These are phyloP conservation scores for Berkeleyomyces basicola DNA, from an alignment of 2,329 filamentous ascomycete species.

Conservation along the genomic window DNA sequence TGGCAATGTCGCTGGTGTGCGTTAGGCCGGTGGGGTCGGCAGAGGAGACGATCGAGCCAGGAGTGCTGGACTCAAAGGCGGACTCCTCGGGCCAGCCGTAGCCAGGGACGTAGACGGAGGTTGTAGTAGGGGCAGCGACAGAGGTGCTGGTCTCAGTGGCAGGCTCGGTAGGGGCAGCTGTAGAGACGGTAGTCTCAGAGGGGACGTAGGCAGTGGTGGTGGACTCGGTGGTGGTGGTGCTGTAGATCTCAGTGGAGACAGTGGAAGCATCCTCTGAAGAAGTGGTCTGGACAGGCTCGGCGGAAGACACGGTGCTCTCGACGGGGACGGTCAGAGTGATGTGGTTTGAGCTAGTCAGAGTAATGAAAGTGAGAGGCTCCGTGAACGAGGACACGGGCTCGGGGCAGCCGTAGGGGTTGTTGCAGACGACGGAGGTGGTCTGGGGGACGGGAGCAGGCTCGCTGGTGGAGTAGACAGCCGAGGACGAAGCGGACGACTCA, in stretches of 20 bases:
- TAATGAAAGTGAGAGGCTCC: constrained; percentile 9
- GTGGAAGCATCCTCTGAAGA: background rate
- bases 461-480: background rate
- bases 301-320: background rate
- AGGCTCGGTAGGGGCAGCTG: background rate
- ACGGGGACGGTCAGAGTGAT: constrained; percentile 8
- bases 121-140: background rate
- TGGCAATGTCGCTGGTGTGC: background rate
- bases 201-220: background rate
- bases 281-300: background rate
- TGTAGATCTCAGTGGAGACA: background rate
- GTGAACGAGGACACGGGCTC: constrained; percentile 2
- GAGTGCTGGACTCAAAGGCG: background rate
- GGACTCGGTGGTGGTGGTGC: background rate
- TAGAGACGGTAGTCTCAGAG: background rate
- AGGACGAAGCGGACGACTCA: background rate
- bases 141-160: background rate
- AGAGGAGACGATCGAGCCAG: constrained; percentile 3
- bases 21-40: constrained; percentile 5
- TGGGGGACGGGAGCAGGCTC: background rate
- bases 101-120: background rate
- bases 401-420: constrained; percentile 11
- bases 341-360: constrained; percentile 8
- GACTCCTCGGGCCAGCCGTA: background rate
- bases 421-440: background rate